Evolutionary conservation across 768 basidiomycete species (phyloP).

Genomic region (Rhizopogon vulgaris): DNA sequence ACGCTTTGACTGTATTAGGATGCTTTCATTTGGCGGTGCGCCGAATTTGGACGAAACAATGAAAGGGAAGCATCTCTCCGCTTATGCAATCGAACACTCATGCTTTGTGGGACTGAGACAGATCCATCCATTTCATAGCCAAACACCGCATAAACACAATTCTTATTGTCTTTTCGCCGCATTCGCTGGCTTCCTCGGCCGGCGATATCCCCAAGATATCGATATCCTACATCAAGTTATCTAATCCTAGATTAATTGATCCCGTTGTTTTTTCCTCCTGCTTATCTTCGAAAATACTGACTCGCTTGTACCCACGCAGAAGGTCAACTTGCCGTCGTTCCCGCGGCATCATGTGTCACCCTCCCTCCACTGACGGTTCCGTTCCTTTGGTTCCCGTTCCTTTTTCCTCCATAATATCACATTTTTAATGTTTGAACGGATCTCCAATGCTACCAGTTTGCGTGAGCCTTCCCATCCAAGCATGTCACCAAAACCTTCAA

Average conservation of each 20-base stretch:
- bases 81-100: constrained; percentile 26
- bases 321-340: constrained; percentile 17
- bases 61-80: constrained; percentile 21
- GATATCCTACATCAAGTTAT: constrained; percentile 19
- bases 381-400: constrained; percentile 10
- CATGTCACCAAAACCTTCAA: neutral
- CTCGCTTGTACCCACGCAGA: constrained; percentile 26
- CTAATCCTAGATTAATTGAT: constrained; percentile 27
- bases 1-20: constrained; percentile 15
- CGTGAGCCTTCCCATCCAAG: constrained; percentile 11
- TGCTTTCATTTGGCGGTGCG: constrained; percentile 5
- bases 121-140: constrained; percentile 35
- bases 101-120: constrained; percentile 25
- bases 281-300: constrained; percentile 28
- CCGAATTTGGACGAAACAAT: constrained; percentile 27
- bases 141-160: constrained; percentile 33
- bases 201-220: constrained; percentile 31
- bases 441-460: neutral
- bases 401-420: constrained; percentile 4
- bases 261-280: constrained; percentile 20
- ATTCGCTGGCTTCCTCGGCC: constrained; percentile 23
- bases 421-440: constrained; percentile 3
- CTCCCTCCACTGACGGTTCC: constrained; percentile 30
- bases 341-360: constrained; percentile 22
- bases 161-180: constrained; percentile 42